Conservation (phyloP, 768 basidiomycete genomes). For the Boletus bicolor region DNA sequence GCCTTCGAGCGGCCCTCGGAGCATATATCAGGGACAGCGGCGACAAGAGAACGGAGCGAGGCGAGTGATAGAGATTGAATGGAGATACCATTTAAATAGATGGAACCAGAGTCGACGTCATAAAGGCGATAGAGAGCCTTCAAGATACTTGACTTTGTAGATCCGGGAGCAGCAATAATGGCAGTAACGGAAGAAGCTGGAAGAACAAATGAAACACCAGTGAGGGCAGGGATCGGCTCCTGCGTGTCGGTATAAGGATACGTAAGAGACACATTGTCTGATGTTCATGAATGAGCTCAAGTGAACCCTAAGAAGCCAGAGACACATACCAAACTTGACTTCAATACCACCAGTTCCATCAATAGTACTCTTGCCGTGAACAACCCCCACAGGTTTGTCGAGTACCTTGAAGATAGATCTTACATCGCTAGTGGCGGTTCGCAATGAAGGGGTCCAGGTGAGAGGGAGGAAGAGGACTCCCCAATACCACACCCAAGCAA, state of each 20-base stretch:
- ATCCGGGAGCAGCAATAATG: constrained; percentile 79
- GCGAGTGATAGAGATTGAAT: constrained; percentile 84
- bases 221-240: constrained; percentile 53
- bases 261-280: constrained; percentile 84
- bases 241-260: constrained; percentile 60
- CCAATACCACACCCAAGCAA: constrained; percentile 32
- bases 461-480: constrained; percentile 34
- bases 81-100: constrained; percentile 82
- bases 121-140: constrained; percentile 93
- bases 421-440: constrained; percentile 72
- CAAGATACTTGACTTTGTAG: constrained; percentile 80
- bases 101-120: constrained; percentile 76
- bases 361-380: constrained; percentile 74
- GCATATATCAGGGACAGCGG: constrained; percentile 85
- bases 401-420: constrained; percentile 78
- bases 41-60: constrained; percentile 76
- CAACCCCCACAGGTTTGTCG: constrained; percentile 78
- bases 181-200: constrained; percentile 87
- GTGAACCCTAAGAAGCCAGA: not conserved
- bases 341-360: constrained; percentile 70
- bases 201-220: constrained; percentile 82
- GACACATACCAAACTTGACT: constrained; percentile 77
- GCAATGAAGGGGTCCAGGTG: constrained; percentile 45
- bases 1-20: constrained; percentile 22
- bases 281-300: not conserved